phyloP scores from a whole-genome alignment of 257 asterid species.

The Marsdenia floribunda region DNA sequence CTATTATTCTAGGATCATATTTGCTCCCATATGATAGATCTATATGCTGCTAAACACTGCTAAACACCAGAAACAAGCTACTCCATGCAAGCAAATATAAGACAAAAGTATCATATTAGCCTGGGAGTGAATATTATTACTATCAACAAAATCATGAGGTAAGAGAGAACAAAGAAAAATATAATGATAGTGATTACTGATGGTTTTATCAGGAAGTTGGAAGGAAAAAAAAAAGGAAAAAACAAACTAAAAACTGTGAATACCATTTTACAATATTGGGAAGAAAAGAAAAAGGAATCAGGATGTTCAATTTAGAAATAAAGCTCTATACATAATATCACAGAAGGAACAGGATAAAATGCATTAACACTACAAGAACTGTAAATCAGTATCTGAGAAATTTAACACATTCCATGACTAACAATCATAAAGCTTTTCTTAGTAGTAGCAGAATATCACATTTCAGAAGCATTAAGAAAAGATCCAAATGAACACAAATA shows the following conservation, averaged over 20 bases:
- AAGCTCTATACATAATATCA: no score
- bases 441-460: not conserved
- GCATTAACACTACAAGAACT: no score
- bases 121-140: not conserved
- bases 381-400: not conserved
- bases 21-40: no score
- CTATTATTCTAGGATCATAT: no score
- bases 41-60: no score
- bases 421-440: not conserved
- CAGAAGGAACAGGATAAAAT: no score
- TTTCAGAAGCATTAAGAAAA: not conserved
- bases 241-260: no score
- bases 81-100: not conserved
- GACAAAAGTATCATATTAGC: not conserved
- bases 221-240: not conserved
- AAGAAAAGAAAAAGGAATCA: not conserved
- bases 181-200: not conserved
- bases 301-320: no score
- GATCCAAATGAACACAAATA: not conserved
- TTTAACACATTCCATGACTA: not conserved
- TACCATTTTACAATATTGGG: not conserved
- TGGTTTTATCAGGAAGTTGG: not conserved
- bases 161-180: not conserved
- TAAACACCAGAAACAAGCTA: no score
- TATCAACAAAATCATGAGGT: not conserved